Conservation (phyloP, 371 early-diverging fungal genomes). For the Mucor lusitanicus region DNA sequence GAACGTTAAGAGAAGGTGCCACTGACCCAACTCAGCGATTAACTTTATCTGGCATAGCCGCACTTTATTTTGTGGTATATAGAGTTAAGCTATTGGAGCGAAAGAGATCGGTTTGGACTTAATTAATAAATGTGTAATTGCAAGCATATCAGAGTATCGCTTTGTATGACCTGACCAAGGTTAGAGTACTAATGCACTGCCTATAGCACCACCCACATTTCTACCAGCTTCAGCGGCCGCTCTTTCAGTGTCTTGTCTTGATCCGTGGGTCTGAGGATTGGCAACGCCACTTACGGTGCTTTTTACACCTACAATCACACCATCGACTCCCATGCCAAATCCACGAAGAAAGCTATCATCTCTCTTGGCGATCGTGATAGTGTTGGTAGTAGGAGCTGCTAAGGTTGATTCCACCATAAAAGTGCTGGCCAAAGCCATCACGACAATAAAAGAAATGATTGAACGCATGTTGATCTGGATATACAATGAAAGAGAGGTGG, state of each 20-base stretch:
- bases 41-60: background rate
- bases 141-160: background rate
- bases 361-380: background rate
- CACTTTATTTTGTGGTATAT: background rate
- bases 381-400: background rate
- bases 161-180: background rate
- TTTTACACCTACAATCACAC: background rate
- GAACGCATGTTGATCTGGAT: background rate
- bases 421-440: background rate
- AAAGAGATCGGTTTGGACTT: background rate
- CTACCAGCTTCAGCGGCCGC: background rate
- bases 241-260: background rate
- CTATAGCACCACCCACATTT: conserved; percentile 1
- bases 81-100: background rate
- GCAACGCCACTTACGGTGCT: background rate
- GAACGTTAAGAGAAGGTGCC: background rate
- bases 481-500: background rate
- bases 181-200: background rate
- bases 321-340: background rate
- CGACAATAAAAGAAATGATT: background rate
- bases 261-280: background rate
- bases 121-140: background rate
- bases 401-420: background rate
- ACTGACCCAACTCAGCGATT: background rate
- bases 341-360: background rate